These are phyloP conservation scores for Fusarium equiseti DNA, from an alignment of 2,329 filamentous ascomycete species.

Conservation along the genomic window DNA sequence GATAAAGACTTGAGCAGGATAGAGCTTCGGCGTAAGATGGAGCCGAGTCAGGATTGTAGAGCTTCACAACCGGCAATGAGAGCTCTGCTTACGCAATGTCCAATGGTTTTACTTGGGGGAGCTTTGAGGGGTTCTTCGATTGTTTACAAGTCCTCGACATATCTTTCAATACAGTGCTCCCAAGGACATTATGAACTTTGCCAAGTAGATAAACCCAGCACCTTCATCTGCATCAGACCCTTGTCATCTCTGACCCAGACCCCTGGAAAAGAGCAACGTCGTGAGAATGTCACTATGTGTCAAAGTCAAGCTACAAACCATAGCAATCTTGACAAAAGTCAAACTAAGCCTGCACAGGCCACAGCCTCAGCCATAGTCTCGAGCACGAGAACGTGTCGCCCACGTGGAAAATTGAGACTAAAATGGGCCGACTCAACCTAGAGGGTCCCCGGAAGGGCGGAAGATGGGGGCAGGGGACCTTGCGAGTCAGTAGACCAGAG, in stretches of 20 bases:
- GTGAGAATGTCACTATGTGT: background rate
- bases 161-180: background rate
- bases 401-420: conserved; percentile 16
- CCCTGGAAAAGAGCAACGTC: background rate
- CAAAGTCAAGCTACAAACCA: background rate
- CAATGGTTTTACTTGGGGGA: background rate
- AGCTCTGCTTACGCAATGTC: background rate
- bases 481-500: conserved; percentile 16
- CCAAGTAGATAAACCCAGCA: background rate
- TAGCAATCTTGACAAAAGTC: background rate
- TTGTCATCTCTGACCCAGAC: background rate
- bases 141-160: background rate
- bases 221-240: background rate
- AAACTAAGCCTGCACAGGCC: background rate
- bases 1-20: background rate
- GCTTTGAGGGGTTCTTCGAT: background rate
- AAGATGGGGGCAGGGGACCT: background rate
- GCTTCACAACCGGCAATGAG: background rate
- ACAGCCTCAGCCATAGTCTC: background rate
- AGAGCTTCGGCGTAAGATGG: background rate
- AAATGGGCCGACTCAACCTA: background rate
- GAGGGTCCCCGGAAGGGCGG: background rate
- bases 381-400: conserved; percentile 16
- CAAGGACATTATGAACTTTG: background rate
- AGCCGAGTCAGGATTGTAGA: background rate